phyloP scores from a whole-genome alignment of 306 rosid species.

The Dryas alaskensis region DNA sequence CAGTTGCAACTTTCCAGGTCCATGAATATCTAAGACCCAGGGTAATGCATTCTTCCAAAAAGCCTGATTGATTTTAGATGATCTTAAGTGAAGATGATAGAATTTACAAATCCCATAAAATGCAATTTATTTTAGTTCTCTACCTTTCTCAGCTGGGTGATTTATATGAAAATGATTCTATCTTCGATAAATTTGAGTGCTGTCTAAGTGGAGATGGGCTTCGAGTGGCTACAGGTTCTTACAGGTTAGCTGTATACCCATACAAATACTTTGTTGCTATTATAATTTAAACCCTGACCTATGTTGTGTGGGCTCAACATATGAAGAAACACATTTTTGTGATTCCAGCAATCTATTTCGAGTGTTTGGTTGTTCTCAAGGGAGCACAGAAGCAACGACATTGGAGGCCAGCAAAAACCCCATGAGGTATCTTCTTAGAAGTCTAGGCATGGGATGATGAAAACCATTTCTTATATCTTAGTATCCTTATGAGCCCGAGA shows the following conservation, averaged over 20 bases:
- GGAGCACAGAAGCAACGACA: constrained; percentile 77
- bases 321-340: constrained; percentile 21
- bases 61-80: constrained; percentile 1
- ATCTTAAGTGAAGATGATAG: background rate
- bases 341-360: constrained; percentile 89
- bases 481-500: constrained; percentile 2
- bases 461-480: background rate
- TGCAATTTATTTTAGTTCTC: constrained; percentile 10
- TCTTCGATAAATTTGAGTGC: constrained; percentile 93
- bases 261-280: background rate
- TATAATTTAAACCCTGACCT: background rate
- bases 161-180: constrained; percentile 92
- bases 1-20: constrained; percentile 54
- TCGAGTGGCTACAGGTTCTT: constrained; percentile 89
- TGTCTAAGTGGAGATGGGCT: constrained; percentile 93
- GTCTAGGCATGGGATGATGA: background rate
- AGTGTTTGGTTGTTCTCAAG: constrained; percentile 81
- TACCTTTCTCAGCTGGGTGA: constrained; percentile 74
- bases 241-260: constrained; percentile 56
- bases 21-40: constrained; percentile 88
- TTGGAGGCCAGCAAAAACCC: constrained; percentile 99
- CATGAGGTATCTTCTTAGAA: constrained; percentile 63
- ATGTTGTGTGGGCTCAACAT: background rate
- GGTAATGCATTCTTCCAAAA: constrained; percentile 42
- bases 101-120: background rate